These are phyloP conservation scores for Ogataea siamensis DNA, from an alignment of 805 yeast species.

Conservation along the genomic window DNA sequence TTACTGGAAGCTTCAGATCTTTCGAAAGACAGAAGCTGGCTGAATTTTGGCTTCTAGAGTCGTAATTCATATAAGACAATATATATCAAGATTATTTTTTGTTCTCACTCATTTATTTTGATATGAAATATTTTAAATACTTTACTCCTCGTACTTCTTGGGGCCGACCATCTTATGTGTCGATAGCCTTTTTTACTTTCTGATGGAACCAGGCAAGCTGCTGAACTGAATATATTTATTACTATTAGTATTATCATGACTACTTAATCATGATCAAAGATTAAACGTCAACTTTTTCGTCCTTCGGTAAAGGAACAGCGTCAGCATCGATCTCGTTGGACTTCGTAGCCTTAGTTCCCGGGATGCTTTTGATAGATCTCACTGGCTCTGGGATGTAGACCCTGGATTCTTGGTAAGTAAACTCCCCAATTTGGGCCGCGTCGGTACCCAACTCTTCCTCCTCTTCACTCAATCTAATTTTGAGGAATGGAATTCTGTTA, in stretches of 20 bases:
- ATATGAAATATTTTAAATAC: too few species aligned
- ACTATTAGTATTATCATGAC: conserved; percentile 1
- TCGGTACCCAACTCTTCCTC: conserved; percentile 90
- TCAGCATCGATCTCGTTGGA: conserved; percentile 27
- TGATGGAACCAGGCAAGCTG: too few species aligned
- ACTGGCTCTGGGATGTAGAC: conserved; percentile 76
- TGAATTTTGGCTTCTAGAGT: conserved; percentile 23
- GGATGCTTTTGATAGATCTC: conserved; percentile 48
- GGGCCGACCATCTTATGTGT: too few species aligned
- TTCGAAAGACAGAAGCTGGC: conserved; percentile 50
- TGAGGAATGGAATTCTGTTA: conserved; percentile 77
- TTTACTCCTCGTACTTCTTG: too few species aligned
- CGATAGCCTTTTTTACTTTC: too few species aligned
- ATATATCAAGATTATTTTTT: too few species aligned
- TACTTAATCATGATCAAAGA: too few species aligned
- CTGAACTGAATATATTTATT: not conserved
- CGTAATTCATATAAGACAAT: conserved; percentile 27
- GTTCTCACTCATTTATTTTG: too few species aligned
- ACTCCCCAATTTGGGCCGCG: conserved; percentile 87
- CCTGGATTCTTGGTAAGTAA: conserved; percentile 66
- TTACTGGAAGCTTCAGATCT: conserved; percentile 49
- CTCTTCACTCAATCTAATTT: conserved; percentile 79
- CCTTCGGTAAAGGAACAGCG: conserved; percentile 32
- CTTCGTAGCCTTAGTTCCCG: conserved; percentile 15
- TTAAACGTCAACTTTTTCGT: conserved; percentile 25